Evolutionary conservation across 305 asterid genomes (phyloP), one percentile per base, ranked within the genome.

Genomic region (Coffea humblotiana): DNA sequence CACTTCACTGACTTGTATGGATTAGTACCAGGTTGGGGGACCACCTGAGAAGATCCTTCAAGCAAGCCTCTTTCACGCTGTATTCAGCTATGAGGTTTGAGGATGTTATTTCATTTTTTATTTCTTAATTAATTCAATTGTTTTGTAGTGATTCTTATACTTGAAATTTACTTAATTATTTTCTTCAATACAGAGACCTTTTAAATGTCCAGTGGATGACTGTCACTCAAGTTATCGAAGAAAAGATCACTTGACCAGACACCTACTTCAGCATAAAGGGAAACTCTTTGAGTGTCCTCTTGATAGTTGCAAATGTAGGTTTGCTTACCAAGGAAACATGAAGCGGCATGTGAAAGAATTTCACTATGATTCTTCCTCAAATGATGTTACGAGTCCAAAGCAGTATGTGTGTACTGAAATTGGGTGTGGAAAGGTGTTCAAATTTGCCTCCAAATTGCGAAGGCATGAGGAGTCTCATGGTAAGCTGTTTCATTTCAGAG

Each of bases 41-140:
- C 99, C 83, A 87, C 98, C 97, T 96, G 98, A 75, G 99, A 96
- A 96, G 98, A 95, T 93, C 98, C 99, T 81, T 94, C 97, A 91
- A 90, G 99, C 80, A 88, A 86, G 97, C 97, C 98, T 92, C 96
- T 11, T 75, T 90, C 97, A 94, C 97, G 98, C 95, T 79, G 65
- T 72, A 70, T 77, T 65, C 61, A 73, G 70, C n/a, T 78, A 65
- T 71, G 80, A 47, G 91, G 92, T 91, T 83, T 86, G 88, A 78
- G 68, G 85, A 80, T 77, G 82, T 76, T 63, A 56, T 25, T 71
- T 64, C 67, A 18, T 64, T 65, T 47, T 61, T 74, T 69, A 25
- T 40, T 70, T 64, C 49, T 58, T 13, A 23, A 2, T 48, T 40
- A 37, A 75, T 63, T 21, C 1, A 61, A 27, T n/a, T 64, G 5